Evolutionary conservation across 208 protist genomes (phyloP), one percentile per base, ranked within the genome.

Genomic region (Crithidia mellificae): DNA sequence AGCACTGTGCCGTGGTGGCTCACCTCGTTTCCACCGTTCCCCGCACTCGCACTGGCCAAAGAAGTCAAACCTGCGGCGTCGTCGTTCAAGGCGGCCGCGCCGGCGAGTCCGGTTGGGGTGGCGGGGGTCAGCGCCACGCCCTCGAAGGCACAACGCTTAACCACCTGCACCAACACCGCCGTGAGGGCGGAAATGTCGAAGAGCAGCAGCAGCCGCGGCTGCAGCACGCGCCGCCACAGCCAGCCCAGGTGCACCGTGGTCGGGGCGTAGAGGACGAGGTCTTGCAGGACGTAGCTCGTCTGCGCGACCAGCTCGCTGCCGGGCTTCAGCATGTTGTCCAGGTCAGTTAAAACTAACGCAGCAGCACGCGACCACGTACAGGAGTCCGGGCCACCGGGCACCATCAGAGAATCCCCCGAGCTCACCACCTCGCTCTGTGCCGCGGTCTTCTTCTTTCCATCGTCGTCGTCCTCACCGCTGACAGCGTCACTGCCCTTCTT

Each of bases 191-290:
- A 57, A 15, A 77, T 46, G 30, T 87, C 69, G 29, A 91, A 47
- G 41, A 93, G 76, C 12, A 50, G 32, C 39, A 46, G 38, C 53
- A 96, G 72, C 2, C 67, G 72, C 20, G 77, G 79, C 19, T 68
- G 9, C 24, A 96, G 34, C 22, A 90, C 38, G 25, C 73, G 59
- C 24, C 72, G 64, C 87, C 85, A 96, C 15, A 96, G 68, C 69
- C 82, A 71, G 51, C 73, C 61, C 27, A 96, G 79, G 50, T 93
- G 85, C 39, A 78, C 49, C 12, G 78, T 77, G 11, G 87, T 86
- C 11, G 88, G 88, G 12, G 87, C 80, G 74, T 85, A 94, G 32
- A 91, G 75, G n/a, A 81, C 84, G 12, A 96, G 71, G 59, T 93
- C 89, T 30, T 94, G 91, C 59, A 96, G 68, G 12, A 90, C 78